phyloP scores from a whole-genome alignment of 2,329 filamentous ascomycete species.

The Thielaviopsis populi region DNA sequence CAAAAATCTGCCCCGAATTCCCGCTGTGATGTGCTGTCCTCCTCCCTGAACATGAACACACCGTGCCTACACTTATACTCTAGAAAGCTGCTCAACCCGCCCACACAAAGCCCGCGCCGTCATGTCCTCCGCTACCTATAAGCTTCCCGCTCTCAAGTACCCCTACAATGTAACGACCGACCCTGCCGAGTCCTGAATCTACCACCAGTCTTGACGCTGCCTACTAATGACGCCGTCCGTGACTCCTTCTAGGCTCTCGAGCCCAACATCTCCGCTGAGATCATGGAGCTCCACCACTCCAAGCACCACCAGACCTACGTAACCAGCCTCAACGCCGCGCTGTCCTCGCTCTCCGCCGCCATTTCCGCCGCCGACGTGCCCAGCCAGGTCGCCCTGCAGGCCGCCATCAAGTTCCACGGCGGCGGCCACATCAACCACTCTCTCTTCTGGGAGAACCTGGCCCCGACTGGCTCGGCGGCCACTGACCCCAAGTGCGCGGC shows the following conservation, averaged over 20 bases:
- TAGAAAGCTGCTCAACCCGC: background rate
- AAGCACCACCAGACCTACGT: slow-evolving; percentile 73
- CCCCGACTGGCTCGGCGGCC: slow-evolving; percentile 42
- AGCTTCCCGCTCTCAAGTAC: slow-evolving; percentile 51
- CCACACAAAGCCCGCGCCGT: background rate
- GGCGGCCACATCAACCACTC: slow-evolving; percentile 89
- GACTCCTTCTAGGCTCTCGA: slow-evolving; percentile 42
- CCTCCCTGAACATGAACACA: slow-evolving; percentile 6
- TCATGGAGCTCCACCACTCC: slow-evolving; percentile 67
- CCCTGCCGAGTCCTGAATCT: background rate
- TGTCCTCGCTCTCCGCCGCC: slow-evolving; percentile 44
- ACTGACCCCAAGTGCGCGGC: slow-evolving; percentile 40
- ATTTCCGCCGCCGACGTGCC: slow-evolving; percentile 42
- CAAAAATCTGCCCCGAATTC: background rate
- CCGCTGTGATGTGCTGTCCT: too few relatives aligned
- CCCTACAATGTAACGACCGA: slow-evolving; percentile 47
- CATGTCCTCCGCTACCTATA: slow-evolving; percentile 28
- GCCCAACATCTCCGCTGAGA: slow-evolving; percentile 59
- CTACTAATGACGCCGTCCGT: background rate
- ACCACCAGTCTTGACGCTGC: background rate
- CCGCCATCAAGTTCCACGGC: slow-evolving; percentile 70
- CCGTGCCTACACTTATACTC: background rate
- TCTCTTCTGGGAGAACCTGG: slow-evolving; percentile 79
- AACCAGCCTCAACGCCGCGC: slow-evolving; percentile 55
- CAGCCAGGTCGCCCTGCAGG: slow-evolving; percentile 51